Conservation (phyloP, 1,284 basidiomycete genomes). For the Malassezia cuniculi region DNA sequence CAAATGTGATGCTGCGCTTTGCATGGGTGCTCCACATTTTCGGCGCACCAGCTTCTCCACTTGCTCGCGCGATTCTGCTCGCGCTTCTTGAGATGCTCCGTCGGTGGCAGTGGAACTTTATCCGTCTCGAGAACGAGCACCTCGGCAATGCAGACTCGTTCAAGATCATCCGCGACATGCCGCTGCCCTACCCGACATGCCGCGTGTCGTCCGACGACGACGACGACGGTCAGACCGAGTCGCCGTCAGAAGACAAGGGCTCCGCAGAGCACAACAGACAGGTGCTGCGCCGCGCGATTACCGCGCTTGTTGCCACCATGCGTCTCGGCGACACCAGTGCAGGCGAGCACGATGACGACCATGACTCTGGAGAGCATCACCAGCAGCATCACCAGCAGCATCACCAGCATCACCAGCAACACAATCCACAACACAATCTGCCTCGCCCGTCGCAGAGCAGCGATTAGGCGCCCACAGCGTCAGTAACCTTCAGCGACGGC, state of each 20-base stretch:
- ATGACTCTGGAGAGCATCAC: too few relatives aligned
- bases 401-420: too few relatives aligned
- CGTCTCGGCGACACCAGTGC: too few relatives aligned
- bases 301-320: too few relatives aligned
- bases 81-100: constrained; percentile 66
- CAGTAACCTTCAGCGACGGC: neutral
- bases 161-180: constrained; percentile 32
- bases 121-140: constrained; percentile 68
- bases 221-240: constrained; percentile 3
- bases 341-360: too few relatives aligned
- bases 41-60: constrained; percentile 49
- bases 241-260: neutral
- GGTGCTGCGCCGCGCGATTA: too few relatives aligned
- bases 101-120: constrained; percentile 82
- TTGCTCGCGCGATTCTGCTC: constrained; percentile 57
- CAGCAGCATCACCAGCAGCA: too few relatives aligned
- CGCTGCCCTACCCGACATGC: constrained; percentile 22
- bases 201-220: neutral
- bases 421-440: too few relatives aligned
- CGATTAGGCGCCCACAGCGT: too few relatives aligned
- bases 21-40: constrained; percentile 71
- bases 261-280: neutral
- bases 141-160: constrained; percentile 46
- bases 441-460: too few relatives aligned
- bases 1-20: constrained; percentile 65